phyloP scores from a whole-genome alignment of 2,329 filamentous ascomycete genomes.

The Alternaria incomplexa region DNA sequence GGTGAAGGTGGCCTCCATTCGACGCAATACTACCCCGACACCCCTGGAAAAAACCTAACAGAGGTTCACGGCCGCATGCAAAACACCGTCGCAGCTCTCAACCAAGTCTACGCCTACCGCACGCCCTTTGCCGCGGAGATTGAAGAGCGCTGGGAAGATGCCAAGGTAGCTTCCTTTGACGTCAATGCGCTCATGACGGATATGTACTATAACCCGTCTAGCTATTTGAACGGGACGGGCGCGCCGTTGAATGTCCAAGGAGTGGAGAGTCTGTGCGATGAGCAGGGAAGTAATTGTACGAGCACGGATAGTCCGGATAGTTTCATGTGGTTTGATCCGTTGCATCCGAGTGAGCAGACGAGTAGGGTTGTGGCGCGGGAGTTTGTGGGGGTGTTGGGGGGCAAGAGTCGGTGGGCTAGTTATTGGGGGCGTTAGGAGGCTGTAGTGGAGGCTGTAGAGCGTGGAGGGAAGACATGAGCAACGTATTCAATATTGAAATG shows the following conservation, averaged over 20 bases:
- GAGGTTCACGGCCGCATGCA: conserved; percentile 59
- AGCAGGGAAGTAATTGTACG: conserved; percentile 48
- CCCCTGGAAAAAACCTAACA: conserved; percentile 56
- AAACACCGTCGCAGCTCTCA: conserved; percentile 58
- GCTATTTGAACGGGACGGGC: conserved; percentile 65
- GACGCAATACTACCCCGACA: conserved; percentile 57
- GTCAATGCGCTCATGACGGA: conserved; percentile 68
- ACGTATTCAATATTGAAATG: neutral
- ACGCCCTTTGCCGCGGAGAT: conserved; percentile 56
- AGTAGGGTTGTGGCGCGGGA: conserved; percentile 63
- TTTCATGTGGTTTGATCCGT: conserved; percentile 75
- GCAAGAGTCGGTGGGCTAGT: conserved; percentile 54
- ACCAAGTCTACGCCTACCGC: conserved; percentile 59
- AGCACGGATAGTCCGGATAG: conserved; percentile 54
- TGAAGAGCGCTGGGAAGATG: conserved; percentile 56
- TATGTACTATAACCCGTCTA: conserved; percentile 65
- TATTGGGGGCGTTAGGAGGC: conserved; percentile 47
- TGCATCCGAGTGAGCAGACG: conserved; percentile 73
- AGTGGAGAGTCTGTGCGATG: conserved; percentile 62
- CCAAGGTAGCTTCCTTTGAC: conserved; percentile 70
- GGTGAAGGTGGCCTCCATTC: conserved; percentile 52
- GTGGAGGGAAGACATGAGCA: neutral
- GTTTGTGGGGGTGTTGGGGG: conserved; percentile 62
- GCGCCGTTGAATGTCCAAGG: conserved; percentile 68
- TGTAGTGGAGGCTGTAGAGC: neutral